Evolutionary conservation across 768 basidiomycete species (phyloP).

Genomic region (Kwoniella europaea): DNA sequence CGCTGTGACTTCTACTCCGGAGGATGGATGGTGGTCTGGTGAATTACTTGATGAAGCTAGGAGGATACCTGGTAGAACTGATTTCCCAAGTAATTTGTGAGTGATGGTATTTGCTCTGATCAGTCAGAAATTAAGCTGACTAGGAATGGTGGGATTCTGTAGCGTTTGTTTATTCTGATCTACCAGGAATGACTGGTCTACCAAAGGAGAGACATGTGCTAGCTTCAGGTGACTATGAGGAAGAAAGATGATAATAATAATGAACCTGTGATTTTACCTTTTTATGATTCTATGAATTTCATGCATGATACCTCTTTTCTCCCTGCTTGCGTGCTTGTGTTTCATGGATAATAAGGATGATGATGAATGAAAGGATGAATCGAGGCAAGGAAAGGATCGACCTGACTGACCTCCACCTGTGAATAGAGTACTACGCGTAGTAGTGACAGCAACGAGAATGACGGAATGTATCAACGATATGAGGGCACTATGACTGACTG

Average conservation of each 20-base stretch:
- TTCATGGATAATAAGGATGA: not conserved
- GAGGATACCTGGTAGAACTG: slow-evolving; percentile 52
- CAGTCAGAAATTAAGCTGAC: not conserved
- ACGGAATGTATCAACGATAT: not conserved
- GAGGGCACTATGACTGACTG: too few relatives aligned
- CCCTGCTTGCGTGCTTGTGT: not conserved
- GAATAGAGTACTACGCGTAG: not conserved
- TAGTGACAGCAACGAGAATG: not conserved
- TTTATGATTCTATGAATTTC: not conserved
- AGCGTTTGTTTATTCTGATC: slow-evolving; percentile 47
- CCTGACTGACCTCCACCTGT: not conserved
- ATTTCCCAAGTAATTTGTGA: slow-evolving; percentile 59
- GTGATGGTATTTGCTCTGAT: slow-evolving; percentile 19
- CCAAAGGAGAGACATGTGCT: too few relatives aligned
- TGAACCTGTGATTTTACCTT: too few relatives aligned
- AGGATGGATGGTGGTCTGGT: slow-evolving; percentile 98
- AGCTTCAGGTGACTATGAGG: too few relatives aligned
- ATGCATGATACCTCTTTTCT: slow-evolving; percentile 6
- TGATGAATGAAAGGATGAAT: not conserved
- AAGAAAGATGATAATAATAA: too few relatives aligned
- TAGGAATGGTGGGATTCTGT: not conserved
- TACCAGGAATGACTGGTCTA: not conserved
- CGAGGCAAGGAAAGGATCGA: not conserved
- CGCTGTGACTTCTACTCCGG: slow-evolving; percentile 89
- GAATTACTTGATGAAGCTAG: slow-evolving; percentile 57